Evolutionary conservation across 306 rosid species (phyloP).

Genomic region (Macrotyloma uniflorum): DNA sequence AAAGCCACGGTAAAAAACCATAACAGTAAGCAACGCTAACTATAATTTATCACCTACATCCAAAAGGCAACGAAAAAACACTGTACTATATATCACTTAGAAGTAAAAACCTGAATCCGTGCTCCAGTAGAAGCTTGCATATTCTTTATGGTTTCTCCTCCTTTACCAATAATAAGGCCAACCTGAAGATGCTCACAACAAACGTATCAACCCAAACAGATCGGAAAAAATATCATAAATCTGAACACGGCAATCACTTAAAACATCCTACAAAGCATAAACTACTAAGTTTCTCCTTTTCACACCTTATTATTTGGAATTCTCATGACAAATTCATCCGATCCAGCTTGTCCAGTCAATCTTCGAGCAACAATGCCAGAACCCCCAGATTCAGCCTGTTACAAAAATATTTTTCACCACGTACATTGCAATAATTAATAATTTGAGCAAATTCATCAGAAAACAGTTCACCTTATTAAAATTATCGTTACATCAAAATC

Average conservation of each 20-base stretch:
- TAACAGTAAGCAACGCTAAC: not conserved
- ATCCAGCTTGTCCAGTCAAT: slow-evolving; percentile 72
- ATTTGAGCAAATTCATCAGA: not conserved
- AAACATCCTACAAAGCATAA: not conserved
- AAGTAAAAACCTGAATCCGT: slow-evolving; percentile 75
- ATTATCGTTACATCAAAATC: not conserved
- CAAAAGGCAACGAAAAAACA: not conserved
- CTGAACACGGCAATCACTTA: not conserved
- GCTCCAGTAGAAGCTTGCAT: slow-evolving; percentile 94
- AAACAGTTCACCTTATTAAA: not conserved
- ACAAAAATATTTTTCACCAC: not conserved
- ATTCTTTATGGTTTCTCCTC: slow-evolving; percentile 92
- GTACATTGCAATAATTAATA: not conserved
- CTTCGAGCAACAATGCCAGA: slow-evolving; percentile 70
- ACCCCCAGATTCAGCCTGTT: slow-evolving; percentile 96
- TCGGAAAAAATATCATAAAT: not conserved
- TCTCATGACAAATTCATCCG: slow-evolving; percentile 69
- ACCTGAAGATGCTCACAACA: slow-evolving; percentile 53
- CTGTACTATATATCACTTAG: not conserved
- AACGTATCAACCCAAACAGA: slow-evolving; percentile 2
- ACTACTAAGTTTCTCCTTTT: not conserved
- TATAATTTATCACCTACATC: not conserved
- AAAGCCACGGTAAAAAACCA: not conserved
- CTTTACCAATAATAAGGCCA: slow-evolving; percentile 96
- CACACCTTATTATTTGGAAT: slow-evolving; percentile 90